phyloP scores from a whole-genome alignment of 31 red algal species.

The Asparagopsis taxiformis region DNA sequence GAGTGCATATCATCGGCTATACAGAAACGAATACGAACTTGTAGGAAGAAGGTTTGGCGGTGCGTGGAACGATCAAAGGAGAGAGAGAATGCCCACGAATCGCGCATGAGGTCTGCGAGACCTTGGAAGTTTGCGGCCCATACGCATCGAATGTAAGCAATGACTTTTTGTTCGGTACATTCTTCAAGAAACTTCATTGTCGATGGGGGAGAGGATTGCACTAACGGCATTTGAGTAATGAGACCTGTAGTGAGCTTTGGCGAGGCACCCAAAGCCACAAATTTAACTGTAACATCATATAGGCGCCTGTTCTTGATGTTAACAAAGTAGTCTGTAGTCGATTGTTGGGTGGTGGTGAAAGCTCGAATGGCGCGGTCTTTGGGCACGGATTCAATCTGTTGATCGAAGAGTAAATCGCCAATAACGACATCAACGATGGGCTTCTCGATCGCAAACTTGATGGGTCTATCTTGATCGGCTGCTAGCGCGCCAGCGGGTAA shows the following conservation, averaged over 20 bases:
- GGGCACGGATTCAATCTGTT: neutral
- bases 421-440: constrained; percentile 22
- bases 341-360: constrained; percentile 10
- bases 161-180: constrained; percentile 16
- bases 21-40: constrained; percentile 25
- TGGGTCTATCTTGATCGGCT: neutral
- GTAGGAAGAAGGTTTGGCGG: neutral
- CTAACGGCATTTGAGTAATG: constrained; percentile 9
- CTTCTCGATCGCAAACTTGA: constrained; percentile 6
- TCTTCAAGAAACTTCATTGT: neutral
- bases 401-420: constrained; percentile 19
- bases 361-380: constrained; percentile 22
- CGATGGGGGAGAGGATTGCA: neutral
- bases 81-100: constrained; percentile 19
- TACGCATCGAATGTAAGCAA: constrained; percentile 26
- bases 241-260: constrained; percentile 8
- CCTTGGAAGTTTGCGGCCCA: constrained; percentile 13
- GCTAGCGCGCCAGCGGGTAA: neutral
- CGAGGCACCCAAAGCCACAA: constrained; percentile 3
- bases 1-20: constrained; percentile 20
- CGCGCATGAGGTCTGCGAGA: constrained; percentile 9
- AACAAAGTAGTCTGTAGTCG: constrained; percentile 13
- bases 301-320: constrained; percentile 22
- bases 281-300: constrained; percentile 16
- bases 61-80: constrained; percentile 1